These are phyloP conservation scores for Solanum piurae DNA, from an alignment of 257 asterid genomes.

Conservation along the genomic window DNA sequence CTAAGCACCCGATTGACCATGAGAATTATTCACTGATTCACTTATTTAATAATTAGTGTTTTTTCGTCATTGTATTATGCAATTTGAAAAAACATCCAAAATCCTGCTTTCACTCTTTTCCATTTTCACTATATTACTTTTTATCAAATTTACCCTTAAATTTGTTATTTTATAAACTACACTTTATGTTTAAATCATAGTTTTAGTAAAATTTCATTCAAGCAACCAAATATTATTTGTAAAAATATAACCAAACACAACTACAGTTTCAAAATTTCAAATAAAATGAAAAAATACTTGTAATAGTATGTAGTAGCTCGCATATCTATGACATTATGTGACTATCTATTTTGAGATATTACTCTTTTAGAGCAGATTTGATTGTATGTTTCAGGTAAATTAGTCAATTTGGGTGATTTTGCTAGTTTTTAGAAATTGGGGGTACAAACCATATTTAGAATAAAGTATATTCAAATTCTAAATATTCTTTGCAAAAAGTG, in stretches of 20 bases:
- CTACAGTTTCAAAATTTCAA: not conserved
- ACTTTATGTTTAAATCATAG: not conserved
- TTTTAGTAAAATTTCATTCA: not conserved
- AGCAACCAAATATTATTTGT: not conserved
- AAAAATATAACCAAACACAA: not conserved
- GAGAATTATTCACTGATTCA: not conserved
- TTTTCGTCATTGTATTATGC: not conserved
- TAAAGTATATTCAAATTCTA: not conserved
- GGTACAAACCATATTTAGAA: not conserved
- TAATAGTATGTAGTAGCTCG: not conserved
- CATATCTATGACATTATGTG: not conserved
- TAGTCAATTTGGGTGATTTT: not conserved
- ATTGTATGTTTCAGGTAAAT: not conserved
- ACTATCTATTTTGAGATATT: not conserved
- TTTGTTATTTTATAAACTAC: not conserved
- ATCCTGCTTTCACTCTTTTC: not conserved
- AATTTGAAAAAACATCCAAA: not conserved
- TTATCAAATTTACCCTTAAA: not conserved
- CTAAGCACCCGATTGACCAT: not conserved
- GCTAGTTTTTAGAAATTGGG: not conserved
- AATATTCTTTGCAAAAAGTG: not conserved
- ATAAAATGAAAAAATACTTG: not conserved
- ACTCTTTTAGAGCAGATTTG: not conserved
- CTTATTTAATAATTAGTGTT: not conserved
- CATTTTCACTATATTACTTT: not conserved